A percentile compares a stretch with the other conserved stretches of the same genome.
Conservation (phyloP, 2,329 filamentous ascomycete genomes). For the Fusarium sp. region DNA sequence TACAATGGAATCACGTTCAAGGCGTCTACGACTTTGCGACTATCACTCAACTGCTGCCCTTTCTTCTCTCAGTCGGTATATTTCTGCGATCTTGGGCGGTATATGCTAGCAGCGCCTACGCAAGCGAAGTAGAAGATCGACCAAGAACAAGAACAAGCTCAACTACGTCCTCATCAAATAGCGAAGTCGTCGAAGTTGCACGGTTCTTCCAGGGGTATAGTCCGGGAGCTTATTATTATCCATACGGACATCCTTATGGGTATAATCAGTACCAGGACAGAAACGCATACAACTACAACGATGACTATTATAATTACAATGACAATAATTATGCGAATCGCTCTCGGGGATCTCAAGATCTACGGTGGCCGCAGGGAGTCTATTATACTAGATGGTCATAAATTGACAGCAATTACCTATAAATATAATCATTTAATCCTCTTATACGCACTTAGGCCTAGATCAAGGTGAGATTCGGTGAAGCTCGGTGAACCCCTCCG, state of each 20-base stretch:
- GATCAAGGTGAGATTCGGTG: conserved; percentile 37
- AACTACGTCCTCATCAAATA: neutral
- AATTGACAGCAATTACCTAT: neutral
- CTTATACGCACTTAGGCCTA: neutral
- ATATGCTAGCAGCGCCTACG: conserved; percentile 20
- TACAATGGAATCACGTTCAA: conserved; percentile 51
- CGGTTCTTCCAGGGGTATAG: neutral
- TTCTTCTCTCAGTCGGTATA: conserved; percentile 50
- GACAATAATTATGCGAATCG: neutral
- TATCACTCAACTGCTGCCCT: conserved; percentile 50
- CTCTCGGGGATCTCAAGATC: neutral
- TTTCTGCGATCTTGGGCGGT: conserved; percentile 46
- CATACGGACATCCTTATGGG: conserved; percentile 1
- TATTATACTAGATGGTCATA: conserved; percentile 22
- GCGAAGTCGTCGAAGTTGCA: neutral
- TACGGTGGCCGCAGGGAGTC: conserved; percentile 32
- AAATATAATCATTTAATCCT: neutral
- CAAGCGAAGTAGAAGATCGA: neutral
- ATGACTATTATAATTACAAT: neutral
- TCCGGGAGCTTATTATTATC: neutral
- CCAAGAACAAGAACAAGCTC: neutral
- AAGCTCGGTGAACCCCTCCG: conserved; percentile 44
- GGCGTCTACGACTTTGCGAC: conserved; percentile 44
- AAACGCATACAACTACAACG: neutral
- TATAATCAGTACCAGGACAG: conserved; percentile 7